Conservation (phyloP, 106 monocot genomes). For the Gastrodia elata region DNA sequence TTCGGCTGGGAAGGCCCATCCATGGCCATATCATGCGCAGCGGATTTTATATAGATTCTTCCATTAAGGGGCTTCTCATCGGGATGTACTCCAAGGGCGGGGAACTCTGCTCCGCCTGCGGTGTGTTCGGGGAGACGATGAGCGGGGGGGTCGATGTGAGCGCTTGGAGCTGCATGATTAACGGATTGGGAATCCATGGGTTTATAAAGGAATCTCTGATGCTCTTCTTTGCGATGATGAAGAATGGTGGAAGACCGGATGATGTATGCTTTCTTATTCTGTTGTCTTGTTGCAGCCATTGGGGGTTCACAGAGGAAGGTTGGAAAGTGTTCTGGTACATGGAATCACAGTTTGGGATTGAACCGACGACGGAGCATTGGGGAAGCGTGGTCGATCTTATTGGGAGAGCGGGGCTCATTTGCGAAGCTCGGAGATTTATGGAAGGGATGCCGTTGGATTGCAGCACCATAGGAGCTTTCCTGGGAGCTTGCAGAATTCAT, state of each 20-base stretch:
- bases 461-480: slow-evolving; percentile 5
- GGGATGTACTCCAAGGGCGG: slow-evolving; percentile 19
- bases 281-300: slow-evolving; percentile 11
- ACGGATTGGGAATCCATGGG: slow-evolving; percentile 18
- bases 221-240: slow-evolving; percentile 10
- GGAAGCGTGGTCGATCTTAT: slow-evolving; percentile 12
- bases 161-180: slow-evolving; percentile 16
- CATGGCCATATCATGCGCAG: slow-evolving; percentile 5
- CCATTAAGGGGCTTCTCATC: slow-evolving; percentile 12
- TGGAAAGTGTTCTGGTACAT: slow-evolving; percentile 9
- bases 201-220: slow-evolving; percentile 3
- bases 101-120: slow-evolving; percentile 4
- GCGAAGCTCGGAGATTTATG: slow-evolving; percentile 9
- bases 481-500: slow-evolving; percentile 17
- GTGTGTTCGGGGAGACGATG: slow-evolving; percentile 1
- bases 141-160: background rate
- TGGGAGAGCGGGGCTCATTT: slow-evolving; percentile 11
- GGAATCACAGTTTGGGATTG: background rate
- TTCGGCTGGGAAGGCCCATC: slow-evolving; percentile 4
- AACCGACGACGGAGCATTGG: slow-evolving; percentile 10
- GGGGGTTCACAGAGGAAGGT: background rate
- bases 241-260: slow-evolving; percentile 10
- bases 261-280: slow-evolving; percentile 9
- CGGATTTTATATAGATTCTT: slow-evolving; percentile 13
- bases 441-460: slow-evolving; percentile 8